phyloP scores from a whole-genome alignment of 768 basidiomycete genomes.

The Candolleomyces efflorescens region DNA sequence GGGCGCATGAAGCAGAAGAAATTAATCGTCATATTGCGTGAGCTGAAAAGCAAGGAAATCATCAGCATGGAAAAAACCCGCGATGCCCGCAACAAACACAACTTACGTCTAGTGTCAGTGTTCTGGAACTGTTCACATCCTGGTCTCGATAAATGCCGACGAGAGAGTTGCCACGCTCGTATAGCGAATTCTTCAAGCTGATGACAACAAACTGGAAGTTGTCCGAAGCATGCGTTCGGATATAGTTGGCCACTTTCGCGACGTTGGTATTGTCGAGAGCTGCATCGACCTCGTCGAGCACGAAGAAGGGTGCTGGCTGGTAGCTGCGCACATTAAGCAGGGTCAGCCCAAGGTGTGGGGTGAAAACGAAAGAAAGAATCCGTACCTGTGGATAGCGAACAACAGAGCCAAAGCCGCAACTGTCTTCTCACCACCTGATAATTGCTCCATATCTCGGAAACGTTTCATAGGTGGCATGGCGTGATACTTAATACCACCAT shows the following conservation, averaged over 20 bases:
- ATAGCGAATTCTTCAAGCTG: constrained; percentile 90
- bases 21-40: constrained; percentile 58
- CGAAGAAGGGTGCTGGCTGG: constrained; percentile 96
- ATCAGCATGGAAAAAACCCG: background rate
- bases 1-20: background rate
- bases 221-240: constrained; percentile 77
- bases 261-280: constrained; percentile 99
- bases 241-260: constrained; percentile 91
- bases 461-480: constrained; percentile 99
- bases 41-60: constrained; percentile 31
- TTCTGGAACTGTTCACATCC: constrained; percentile 87
- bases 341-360: background rate
- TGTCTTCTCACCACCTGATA: constrained; percentile 98
- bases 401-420: constrained; percentile 95
- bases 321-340: constrained; percentile 46
- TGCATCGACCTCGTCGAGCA: constrained; percentile 97
- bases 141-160: constrained; percentile 96
- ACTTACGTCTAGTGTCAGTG: constrained; percentile 86
- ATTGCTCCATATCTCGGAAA: constrained; percentile 98
- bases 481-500: constrained; percentile 87
- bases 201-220: constrained; percentile 96
- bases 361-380: background rate
- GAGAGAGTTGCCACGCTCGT: constrained; percentile 84
- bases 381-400: constrained; percentile 92
- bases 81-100: background rate